These are phyloP conservation scores for Geranium rotundifolium DNA, from an alignment of 345 rosid species.

Conservation along the genomic window DNA sequence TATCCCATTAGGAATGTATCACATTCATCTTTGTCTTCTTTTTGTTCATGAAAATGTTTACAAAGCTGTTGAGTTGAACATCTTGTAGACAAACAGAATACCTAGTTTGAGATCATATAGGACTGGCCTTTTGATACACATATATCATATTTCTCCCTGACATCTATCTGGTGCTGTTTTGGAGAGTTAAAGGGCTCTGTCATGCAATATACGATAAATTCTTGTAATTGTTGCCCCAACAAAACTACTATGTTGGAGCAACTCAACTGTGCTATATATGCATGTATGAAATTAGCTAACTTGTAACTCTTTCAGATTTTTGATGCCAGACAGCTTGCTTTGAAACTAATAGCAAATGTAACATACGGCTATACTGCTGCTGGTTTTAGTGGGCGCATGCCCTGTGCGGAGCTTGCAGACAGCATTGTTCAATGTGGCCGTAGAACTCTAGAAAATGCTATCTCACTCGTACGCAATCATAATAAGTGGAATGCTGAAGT, in stretches of 20 bases:
- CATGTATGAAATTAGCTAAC: slow-evolving; percentile 5
- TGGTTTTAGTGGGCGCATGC: slow-evolving; percentile 99
- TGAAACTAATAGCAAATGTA: slow-evolving; percentile 94
- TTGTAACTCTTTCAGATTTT: slow-evolving; percentile 56
- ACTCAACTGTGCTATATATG: not conserved
- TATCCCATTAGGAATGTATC: no score
- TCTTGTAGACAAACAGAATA: not conserved
- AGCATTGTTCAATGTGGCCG: slow-evolving; percentile 99
- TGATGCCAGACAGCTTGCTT: slow-evolving; percentile 95
- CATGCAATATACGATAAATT: not conserved
- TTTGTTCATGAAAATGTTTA: no score
- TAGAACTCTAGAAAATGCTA: slow-evolving; percentile 82
- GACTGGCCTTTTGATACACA: not conserved
- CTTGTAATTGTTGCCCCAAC: not conserved
- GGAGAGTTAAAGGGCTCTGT: not conserved
- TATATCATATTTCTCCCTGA: not conserved
- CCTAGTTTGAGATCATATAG: no score
- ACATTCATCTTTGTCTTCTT: no score
- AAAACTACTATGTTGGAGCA: not conserved
- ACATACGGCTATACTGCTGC: slow-evolving; percentile 98
- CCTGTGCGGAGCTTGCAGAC: slow-evolving; percentile 99
- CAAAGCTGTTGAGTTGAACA: not conserved
- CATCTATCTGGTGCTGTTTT: not conserved
- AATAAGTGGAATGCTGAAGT: slow-evolving; percentile 78
- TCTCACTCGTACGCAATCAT: slow-evolving; percentile 59